These are phyloP conservation scores for Strobilomyces confusus DNA, from an alignment of 768 basidiomycete genomes.

Conservation along the genomic window DNA sequence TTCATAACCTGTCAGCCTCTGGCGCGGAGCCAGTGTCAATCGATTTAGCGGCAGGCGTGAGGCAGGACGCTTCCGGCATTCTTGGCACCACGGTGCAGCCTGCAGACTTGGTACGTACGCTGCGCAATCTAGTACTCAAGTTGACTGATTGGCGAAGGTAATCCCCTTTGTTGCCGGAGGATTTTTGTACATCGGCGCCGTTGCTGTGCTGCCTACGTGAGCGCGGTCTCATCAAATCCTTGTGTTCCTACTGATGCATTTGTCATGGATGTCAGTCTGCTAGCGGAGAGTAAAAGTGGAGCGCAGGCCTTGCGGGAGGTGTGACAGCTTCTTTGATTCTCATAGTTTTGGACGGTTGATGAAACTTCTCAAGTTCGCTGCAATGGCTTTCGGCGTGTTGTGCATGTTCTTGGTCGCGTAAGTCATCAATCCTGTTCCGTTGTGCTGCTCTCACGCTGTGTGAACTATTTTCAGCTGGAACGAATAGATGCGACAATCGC, in stretches of 20 bases:
- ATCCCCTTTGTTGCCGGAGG: slow-evolving; percentile 89
- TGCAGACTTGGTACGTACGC: slow-evolving; percentile 70
- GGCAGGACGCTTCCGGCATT: slow-evolving; percentile 71
- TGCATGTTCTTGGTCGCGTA: slow-evolving; percentile 94
- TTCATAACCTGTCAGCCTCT: slow-evolving; percentile 69
- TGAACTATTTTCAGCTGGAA: slow-evolving; percentile 57
- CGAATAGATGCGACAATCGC: slow-evolving; percentile 45
- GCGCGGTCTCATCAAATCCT: slow-evolving; percentile 28
- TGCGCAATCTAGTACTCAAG: slow-evolving; percentile 11
- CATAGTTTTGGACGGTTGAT: slow-evolving; percentile 19
- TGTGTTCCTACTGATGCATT: slow-evolving; percentile 9
- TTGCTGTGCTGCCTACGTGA: slow-evolving; percentile 87
- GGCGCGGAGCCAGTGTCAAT: slow-evolving; percentile 36
- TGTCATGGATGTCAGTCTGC: slow-evolving; percentile 46
- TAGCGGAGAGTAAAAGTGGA: slow-evolving; percentile 84
- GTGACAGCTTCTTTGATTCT: slow-evolving; percentile 4
- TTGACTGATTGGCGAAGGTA: slow-evolving; percentile 45
- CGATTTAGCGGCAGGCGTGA: slow-evolving; percentile 73
- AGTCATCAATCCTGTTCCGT: slow-evolving; percentile 35
- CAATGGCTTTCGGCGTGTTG: slow-evolving; percentile 85
- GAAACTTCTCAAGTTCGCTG: slow-evolving; percentile 62
- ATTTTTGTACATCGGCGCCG: slow-evolving; percentile 91
- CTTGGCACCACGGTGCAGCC: slow-evolving; percentile 78
- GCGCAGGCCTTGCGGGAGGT: slow-evolving; percentile 91
- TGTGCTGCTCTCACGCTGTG: slow-evolving; percentile 17